Conservation (phyloP, 2,329 filamentous ascomycete species). For the Aspergillus floridensis region DNA sequence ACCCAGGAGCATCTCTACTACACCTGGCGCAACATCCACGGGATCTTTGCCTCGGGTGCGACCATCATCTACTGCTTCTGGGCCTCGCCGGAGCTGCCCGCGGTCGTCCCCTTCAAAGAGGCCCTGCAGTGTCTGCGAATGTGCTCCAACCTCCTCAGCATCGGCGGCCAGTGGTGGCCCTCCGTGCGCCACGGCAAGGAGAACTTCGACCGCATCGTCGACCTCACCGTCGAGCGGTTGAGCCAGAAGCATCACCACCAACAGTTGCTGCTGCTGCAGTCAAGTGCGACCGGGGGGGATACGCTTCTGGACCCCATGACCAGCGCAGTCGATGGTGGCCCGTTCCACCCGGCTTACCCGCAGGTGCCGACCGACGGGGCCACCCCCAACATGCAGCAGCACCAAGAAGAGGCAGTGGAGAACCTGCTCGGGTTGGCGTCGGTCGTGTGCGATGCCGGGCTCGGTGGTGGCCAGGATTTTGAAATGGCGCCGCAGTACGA, state of each 20-base stretch:
- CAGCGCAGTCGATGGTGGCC: background rate
- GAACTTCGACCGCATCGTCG: conserved; percentile 32
- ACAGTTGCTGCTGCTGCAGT: background rate
- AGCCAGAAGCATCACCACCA: conserved; percentile 5
- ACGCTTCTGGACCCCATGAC: background rate
- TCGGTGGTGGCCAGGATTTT: background rate
- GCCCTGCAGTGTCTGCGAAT: conserved; percentile 28
- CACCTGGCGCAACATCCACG: conserved; percentile 40
- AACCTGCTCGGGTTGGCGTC: background rate
- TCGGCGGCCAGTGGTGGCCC: conserved; percentile 44
- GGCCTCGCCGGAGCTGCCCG: conserved; percentile 31
- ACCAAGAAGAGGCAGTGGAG: background rate
- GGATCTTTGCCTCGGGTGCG: conserved; percentile 39
- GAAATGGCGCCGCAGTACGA: conserved; percentile 14
- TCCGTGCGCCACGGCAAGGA: conserved; percentile 33
- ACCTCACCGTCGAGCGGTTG: conserved; percentile 26
- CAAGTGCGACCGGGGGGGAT: background rate
- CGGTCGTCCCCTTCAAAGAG: conserved; percentile 21
- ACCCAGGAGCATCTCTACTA: conserved; percentile 31
- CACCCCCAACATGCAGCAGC: too few relatives aligned
- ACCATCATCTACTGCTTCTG: conserved; percentile 42
- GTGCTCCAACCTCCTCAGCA: conserved; percentile 39
- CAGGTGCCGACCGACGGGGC: background rate
- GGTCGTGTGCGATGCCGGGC: background rate
- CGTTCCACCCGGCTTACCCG: too few relatives aligned